A percentile compares a stretch with the other conserved stretches of the same genome.
Evolutionary conservation across 2,329 filamentous ascomycete genomes (phyloP).

Genomic region (Cadophora gregata): DNA sequence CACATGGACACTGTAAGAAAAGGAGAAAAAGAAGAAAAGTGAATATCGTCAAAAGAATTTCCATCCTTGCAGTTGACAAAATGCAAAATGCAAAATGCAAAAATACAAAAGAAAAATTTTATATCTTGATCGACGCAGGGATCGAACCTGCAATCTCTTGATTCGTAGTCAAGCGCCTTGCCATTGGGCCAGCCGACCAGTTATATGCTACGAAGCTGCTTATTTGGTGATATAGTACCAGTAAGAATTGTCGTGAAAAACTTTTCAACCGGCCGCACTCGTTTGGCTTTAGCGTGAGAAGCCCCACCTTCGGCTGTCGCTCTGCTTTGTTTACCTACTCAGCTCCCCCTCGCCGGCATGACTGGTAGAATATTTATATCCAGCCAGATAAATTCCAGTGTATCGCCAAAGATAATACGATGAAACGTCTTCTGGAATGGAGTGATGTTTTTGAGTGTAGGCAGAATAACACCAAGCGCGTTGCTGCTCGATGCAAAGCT

Average conservation of each 20-base stretch:
- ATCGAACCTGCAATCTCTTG: constrained; percentile 57
- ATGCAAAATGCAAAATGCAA: neutral
- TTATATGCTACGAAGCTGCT: neutral
- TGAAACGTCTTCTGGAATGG: too few species aligned
- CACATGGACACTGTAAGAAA: too few species aligned
- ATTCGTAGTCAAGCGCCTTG: constrained; percentile 59
- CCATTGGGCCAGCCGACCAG: constrained; percentile 50
- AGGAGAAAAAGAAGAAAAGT: too few species aligned
- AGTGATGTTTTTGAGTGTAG: too few species aligned
- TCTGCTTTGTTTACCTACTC: neutral
- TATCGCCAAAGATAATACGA: too few species aligned
- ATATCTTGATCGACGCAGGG: constrained; percentile 43
- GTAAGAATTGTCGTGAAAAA: neutral
- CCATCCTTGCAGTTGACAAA: too few species aligned
- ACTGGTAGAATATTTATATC: neutral
- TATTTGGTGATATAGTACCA: neutral
- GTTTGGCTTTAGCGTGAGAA: neutral
- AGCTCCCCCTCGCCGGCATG: neutral
- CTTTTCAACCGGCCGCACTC: neutral
- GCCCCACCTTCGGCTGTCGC: neutral
- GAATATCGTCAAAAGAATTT: too few species aligned
- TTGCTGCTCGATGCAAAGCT: too few species aligned
- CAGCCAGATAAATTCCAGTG: too few species aligned
- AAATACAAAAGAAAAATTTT: neutral
- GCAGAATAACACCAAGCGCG: too few species aligned